Conservation (phyloP, 208 protist species). For the Wallacemonas sp. region DNA sequence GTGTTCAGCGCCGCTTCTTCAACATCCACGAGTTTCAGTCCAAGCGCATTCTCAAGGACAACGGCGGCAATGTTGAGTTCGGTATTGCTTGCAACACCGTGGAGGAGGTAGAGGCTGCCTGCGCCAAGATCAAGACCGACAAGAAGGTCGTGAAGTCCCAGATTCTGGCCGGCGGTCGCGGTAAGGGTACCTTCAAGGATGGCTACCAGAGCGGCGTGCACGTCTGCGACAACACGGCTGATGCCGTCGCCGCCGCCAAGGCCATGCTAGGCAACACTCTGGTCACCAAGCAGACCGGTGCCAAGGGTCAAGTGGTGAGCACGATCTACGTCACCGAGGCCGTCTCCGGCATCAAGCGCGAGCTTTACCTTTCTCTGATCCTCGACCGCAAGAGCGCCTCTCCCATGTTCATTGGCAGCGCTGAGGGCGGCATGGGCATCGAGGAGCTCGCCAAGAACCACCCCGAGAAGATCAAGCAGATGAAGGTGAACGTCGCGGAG, state of each 20-base stretch:
- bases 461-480: constrained; percentile 96
- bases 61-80: constrained; percentile 90
- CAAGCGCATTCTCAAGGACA: constrained; percentile 90
- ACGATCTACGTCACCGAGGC: constrained; percentile 93
- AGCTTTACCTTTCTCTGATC: constrained; percentile 99
- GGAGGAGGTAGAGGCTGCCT: constrained; percentile 88
- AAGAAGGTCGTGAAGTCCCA: constrained; percentile 98
- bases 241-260: constrained; percentile 86
- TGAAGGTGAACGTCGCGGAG: constrained; percentile 92
- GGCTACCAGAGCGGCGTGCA: constrained; percentile 96
- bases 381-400: constrained; percentile 94
- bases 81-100: constrained; percentile 85
- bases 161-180: constrained; percentile 99
- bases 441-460: constrained; percentile 96
- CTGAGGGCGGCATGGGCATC: constrained; percentile 98
- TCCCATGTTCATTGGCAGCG: constrained; percentile 93
- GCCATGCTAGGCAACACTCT: constrained; percentile 98
- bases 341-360: constrained; percentile 89
- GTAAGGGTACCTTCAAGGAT: constrained; percentile 97
- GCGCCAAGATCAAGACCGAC: constrained; percentile 85
- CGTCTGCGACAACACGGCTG: constrained; percentile 76
- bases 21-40: constrained; percentile 94
- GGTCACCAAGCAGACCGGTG: constrained; percentile 99
- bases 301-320: constrained; percentile 91
- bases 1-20: constrained; percentile 82